phyloP scores from a whole-genome alignment of 495 filamentous ascomycete genomes.

The Penicillium macrosclerotiorum region DNA sequence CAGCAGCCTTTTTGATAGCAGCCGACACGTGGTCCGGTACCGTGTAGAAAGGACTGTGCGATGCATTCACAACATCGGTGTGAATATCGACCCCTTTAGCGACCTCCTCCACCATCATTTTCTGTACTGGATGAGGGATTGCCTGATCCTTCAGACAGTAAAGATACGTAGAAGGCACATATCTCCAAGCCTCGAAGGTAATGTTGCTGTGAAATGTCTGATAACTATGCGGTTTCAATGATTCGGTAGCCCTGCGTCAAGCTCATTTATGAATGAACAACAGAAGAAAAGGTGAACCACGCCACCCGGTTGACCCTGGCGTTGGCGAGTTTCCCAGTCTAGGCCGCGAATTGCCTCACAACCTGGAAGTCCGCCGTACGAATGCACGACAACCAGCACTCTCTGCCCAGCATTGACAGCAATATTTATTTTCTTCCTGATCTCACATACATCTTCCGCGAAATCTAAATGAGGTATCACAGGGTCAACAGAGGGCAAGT shows the following conservation, averaged over 20 bases:
- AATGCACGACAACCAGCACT: constrained; percentile 44
- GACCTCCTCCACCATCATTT: constrained; percentile 24
- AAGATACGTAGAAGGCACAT: constrained; percentile 48
- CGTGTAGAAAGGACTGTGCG: constrained; percentile 33
- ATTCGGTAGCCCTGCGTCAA: too few species aligned
- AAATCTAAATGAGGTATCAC: neutral
- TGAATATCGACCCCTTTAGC: constrained; percentile 8
- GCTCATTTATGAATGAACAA: constrained; percentile 27
- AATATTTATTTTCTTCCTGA: constrained; percentile 10
- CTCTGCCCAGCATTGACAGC: constrained; percentile 26
- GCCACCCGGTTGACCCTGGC: constrained; percentile 33
- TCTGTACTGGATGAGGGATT: constrained; percentile 35
- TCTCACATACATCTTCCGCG: constrained; percentile 3
- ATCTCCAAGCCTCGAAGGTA: constrained; percentile 44
- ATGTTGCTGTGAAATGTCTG: constrained; percentile 15
- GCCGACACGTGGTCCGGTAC: constrained; percentile 19
- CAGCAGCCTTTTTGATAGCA: constrained; percentile 14
- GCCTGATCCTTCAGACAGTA: constrained; percentile 45
- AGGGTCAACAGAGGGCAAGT: constrained; percentile 34
- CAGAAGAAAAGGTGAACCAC: constrained; percentile 38
- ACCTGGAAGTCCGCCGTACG: constrained; percentile 33
- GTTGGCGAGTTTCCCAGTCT: constrained; percentile 25
- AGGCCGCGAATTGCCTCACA: constrained; percentile 42
- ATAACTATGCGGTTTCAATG: neutral
- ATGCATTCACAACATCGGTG: constrained; percentile 23